A percentile compares a stretch with the other conserved stretches of the same genome.
Evolutionary conservation across 2,329 filamentous ascomycete species (phyloP).

Genomic region (Aureobasidium subglaciale): DNA sequence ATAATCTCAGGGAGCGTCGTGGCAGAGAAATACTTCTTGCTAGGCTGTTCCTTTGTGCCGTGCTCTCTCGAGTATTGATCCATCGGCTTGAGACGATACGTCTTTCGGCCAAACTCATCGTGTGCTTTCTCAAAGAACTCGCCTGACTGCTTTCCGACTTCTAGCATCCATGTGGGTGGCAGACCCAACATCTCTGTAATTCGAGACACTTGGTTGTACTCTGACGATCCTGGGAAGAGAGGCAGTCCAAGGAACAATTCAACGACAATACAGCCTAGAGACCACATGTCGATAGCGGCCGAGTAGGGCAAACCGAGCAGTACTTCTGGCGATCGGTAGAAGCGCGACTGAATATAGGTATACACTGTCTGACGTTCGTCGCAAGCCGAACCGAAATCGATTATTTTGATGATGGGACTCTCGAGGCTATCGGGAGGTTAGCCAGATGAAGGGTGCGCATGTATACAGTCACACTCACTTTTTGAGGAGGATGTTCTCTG

Average conservation of each 20-base stretch:
- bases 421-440: conserved; percentile 55
- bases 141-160: conserved; percentile 95
- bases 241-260: conserved; percentile 93
- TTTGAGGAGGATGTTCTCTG: conserved; percentile 94
- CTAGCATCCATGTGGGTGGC: conserved; percentile 97
- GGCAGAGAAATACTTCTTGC: conserved; percentile 98
- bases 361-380: conserved; percentile 98
- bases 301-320: conserved; percentile 93
- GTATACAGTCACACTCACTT: conserved; percentile 50
- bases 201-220: conserved; percentile 95
- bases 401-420: conserved; percentile 99
- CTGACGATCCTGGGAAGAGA: conserved; percentile 91
- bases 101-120: conserved; percentile 87
- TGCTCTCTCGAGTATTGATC: conserved; percentile 96
- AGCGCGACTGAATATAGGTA: conserved; percentile 97
- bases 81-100: conserved; percentile 91
- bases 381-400: conserved; percentile 97
- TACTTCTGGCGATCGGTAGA: conserved; percentile 95
- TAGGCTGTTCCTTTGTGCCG: conserved; percentile 93
- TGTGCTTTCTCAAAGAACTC: conserved; percentile 93
- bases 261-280: conserved; percentile 93
- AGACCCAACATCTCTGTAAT: conserved; percentile 98
- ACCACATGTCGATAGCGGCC: conserved; percentile 99
- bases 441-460: background rate
- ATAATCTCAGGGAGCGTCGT: conserved; percentile 95